Evolutionary conservation across 192 early-diverging fungal genomes (phyloP).

Genomic region (Coemansia asiatica): DNA sequence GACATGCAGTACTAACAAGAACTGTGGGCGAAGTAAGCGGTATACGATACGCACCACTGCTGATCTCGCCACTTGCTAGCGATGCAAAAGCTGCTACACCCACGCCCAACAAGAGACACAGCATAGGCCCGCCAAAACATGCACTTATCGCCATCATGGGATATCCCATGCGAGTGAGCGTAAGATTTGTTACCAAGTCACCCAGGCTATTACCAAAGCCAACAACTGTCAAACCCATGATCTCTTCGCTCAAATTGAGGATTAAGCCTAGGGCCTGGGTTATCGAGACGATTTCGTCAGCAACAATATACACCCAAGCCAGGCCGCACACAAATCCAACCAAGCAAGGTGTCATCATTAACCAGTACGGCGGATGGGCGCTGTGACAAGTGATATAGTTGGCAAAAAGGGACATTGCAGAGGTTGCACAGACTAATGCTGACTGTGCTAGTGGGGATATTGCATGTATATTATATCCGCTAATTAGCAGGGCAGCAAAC

Average conservation of each 20-base stretch:
- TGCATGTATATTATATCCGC: constrained; percentile 3
- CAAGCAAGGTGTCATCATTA: constrained; percentile 50
- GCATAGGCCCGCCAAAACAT: constrained; percentile 90
- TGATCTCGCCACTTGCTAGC: constrained; percentile 46
- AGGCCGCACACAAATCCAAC: constrained; percentile 78
- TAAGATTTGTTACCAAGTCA: constrained; percentile 91
- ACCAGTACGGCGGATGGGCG: constrained; percentile 13
- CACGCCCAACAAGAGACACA: constrained; percentile 85
- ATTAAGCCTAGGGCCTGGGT: constrained; percentile 80
- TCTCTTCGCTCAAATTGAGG: constrained; percentile 74
- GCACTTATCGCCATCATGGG: constrained; percentile 95
- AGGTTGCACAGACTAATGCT: constrained; percentile 2
- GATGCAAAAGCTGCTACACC: constrained; percentile 72
- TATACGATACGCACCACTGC: constrained; percentile 57
- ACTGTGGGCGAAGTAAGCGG: constrained; percentile 64
- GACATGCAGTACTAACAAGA: constrained; percentile 66
- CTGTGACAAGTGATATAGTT: constrained; percentile 17
- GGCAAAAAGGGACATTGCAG: constrained; percentile 11
- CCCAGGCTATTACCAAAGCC: constrained; percentile 84
- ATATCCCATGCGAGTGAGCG: constrained; percentile 86
- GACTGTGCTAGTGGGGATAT: neutral
- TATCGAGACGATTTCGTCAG: constrained; percentile 87
- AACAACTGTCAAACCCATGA: constrained; percentile 82
- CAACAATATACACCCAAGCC: constrained; percentile 84
- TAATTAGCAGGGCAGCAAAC: constrained; percentile 12